Conservation (phyloP, 257 asterid genomes). For the Ilex asprella region DNA sequence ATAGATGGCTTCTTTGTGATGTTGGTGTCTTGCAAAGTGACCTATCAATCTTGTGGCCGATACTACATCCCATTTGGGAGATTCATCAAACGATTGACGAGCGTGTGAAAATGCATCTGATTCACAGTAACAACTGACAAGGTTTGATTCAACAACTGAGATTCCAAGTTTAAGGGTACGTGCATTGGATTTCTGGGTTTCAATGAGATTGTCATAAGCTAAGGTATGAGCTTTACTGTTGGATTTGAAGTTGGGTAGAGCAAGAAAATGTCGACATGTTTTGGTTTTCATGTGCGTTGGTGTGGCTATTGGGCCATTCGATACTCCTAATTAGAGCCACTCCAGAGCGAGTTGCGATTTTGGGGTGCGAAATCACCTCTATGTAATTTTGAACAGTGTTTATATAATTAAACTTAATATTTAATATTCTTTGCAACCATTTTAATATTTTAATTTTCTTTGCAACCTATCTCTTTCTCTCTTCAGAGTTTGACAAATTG, state of each 20-base stretch:
- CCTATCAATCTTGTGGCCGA: constrained; percentile 49
- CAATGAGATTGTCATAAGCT: not conserved
- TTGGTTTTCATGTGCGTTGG: not conserved
- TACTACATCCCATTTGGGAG: constrained; percentile 43
- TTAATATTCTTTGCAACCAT: too few species aligned
- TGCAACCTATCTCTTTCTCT: too few species aligned
- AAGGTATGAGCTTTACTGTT: constrained; percentile 7
- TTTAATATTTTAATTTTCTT: too few species aligned
- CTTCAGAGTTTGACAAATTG: too few species aligned
- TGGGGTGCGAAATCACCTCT: too few species aligned
- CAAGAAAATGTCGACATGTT: not conserved
- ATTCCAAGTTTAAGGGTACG: not conserved
- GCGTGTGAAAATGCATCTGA: constrained; percentile 11
- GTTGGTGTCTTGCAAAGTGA: constrained; percentile 40
- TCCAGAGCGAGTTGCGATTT: too few species aligned
- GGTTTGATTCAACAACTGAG: not conserved
- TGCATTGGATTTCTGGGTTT: not conserved
- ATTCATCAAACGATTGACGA: constrained; percentile 46
- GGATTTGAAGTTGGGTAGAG: not conserved
- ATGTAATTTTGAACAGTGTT: too few species aligned
- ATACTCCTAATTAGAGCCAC: too few species aligned
- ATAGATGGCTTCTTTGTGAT: constrained; percentile 40
- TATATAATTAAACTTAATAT: too few species aligned
- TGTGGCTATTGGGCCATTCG: too few species aligned
- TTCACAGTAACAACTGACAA: too few species aligned